Base-by-base conservation (phyloP, 2,329 filamentous ascomycete genomes). In the Colletotrichum incanum region DNA sequence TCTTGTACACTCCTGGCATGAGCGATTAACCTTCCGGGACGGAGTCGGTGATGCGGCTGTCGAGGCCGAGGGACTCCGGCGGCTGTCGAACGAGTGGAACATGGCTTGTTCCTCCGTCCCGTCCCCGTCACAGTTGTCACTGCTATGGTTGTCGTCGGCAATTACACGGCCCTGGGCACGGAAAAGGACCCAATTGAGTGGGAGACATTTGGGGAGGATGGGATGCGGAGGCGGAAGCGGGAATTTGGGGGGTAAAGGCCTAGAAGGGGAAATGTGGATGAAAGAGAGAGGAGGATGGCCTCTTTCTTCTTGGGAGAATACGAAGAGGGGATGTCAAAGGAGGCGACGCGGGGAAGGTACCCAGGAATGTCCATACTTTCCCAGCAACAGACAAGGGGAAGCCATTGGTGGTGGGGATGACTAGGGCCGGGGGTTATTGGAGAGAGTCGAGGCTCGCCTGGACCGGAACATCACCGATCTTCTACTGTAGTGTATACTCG, bases 1-100 rank as follows among this genome's bases (percentile, higher is more conserved):
- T 20, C 78, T 73, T 0, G 75, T 79, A 49, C 77, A 79, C 65
- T 78, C 77, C 23, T 74, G 74, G 61, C 77, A 78, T 12, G 77
- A 80, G 56, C 74, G 75, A 59, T 78, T 78, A n/a, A 77, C 60
- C 45, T 68, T 74, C 7, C 72, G 65, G 41, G 61, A 41, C 4
- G 65, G 56, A 23, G 52, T 39, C 8, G 56, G 49, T 8, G 50
- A 61, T 26, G 41, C 56, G 18, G 39, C 45, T 14, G 58, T 58
- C 26, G 45, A 65, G n/a, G 16, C 62, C 9, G 61, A 43, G 28
- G 62, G 62, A 26, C 62, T 58, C 20, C 58, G 63, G 67, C 63
- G 63, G 63, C 63, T 73, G 59, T 64, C 62, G 43, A 72, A 72
- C 0, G 71, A 72, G 59, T 73, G 68, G 43, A 72, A 73, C 71